Percentiles rank a stretch among this genome's conserved stretches.
phyloP scores from a whole-genome alignment of 176 grass and related monocot species.

The Triticum timopheevii region DNA sequence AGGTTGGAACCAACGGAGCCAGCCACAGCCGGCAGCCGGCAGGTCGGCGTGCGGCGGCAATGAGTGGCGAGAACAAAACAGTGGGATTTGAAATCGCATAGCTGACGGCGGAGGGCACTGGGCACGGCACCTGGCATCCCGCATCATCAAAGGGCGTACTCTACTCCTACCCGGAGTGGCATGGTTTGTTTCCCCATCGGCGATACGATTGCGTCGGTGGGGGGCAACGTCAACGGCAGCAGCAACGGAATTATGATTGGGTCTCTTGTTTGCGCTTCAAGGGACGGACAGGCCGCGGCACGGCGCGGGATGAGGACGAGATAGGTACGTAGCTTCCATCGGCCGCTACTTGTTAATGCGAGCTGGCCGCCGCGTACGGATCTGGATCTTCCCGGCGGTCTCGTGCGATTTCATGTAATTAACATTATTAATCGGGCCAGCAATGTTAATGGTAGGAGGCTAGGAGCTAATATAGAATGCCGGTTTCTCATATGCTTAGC shows the following conservation, averaged over 20 bases:
- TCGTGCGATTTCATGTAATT: neutral
- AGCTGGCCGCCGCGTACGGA: neutral
- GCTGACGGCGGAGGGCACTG: neutral
- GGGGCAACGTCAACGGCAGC: neutral
- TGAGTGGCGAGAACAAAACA: too few species aligned
- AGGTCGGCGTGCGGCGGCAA: too few species aligned
- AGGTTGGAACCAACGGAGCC: too few species aligned
- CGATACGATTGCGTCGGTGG: neutral
- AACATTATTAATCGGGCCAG: too few species aligned
- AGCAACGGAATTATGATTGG: neutral
- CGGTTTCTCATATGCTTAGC: too few species aligned
- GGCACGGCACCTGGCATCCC: neutral
- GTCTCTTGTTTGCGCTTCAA: slow-evolving; percentile 21
- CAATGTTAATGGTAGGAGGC: too few species aligned
- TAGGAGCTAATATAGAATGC: neutral
- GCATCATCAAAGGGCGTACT: too few species aligned
- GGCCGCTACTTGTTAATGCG: neutral
- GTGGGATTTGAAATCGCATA: neutral
- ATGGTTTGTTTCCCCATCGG: neutral
- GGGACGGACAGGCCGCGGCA: neutral
- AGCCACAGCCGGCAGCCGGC: too few species aligned
- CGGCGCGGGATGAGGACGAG: neutral
- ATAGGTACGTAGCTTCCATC: neutral
- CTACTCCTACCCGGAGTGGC: too few species aligned
- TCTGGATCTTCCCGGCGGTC: neutral